Base-by-base conservation (phyloP, 1,284 basidiomycete genomes). In the Meripilus lineatus region DNA sequence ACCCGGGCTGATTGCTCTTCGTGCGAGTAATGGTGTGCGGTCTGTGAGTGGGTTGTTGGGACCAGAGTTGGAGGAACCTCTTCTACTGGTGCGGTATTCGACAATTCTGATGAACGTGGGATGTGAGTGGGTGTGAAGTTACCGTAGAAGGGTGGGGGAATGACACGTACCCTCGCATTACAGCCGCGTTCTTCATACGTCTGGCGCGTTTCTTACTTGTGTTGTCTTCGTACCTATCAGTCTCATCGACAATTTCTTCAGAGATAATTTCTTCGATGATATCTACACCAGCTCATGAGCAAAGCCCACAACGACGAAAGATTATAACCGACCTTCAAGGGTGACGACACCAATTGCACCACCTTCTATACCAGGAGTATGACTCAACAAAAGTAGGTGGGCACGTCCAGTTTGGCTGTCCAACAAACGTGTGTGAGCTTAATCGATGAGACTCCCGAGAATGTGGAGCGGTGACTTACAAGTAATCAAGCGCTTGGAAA, bases 371-470 rank as follows among this genome's bases (percentile, higher is more conserved):
- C 93, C 93, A 0, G 93, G 93, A 0, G 87, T 88, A 10, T 73
- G 73, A 53, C 88, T 93, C 28, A 99, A 80, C 20, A 99, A 71
- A 18, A 99, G 73, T 51, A 98, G 74, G 66, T 99, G 95, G 1
- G 93, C 91, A 40, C 93, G 83, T 5, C 95, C 95, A 2, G 93
- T 95, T 74, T 98, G 95, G 75, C 91, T 93, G 56, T 63, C 52
- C 22, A 51, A 14, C 8, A 8, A 37, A 1, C 2, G 32, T 13
- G 42, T 20, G 42, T 25, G 5, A 21, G 32, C 21, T 20, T 7
- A 30, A 10, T 30, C 28, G 23, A 14, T 11, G 33, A 30, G 28
- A 30, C 8, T 30, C 10, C 8, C 8, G 28, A 30, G 21, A 23
- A 13, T 34, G 21, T 18, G 17, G 28, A 14, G 37, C 11, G 4